Evolutionary conservation across 208 protist genomes (phyloP).

Genomic region (Tritrichomonas foetus): DNA sequence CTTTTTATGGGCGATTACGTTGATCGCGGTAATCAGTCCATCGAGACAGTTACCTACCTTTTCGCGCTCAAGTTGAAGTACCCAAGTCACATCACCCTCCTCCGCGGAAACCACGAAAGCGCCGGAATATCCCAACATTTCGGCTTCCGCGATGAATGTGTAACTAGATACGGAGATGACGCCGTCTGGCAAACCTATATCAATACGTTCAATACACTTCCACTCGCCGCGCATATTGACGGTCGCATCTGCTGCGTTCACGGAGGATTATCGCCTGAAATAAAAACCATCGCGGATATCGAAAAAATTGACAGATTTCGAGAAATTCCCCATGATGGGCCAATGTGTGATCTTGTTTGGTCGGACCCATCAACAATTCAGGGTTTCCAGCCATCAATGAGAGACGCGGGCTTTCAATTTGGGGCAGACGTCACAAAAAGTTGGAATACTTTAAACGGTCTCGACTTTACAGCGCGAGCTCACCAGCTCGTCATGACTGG

Average conservation of each 20-base stretch:
- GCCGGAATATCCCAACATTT: slow-evolving; percentile 45
- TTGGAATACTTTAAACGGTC: slow-evolving; percentile 95
- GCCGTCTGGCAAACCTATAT: slow-evolving; percentile 57
- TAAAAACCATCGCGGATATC: slow-evolving; percentile 69
- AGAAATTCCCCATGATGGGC: slow-evolving; percentile 64
- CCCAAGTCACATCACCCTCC: slow-evolving; percentile 48
- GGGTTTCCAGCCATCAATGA: slow-evolving; percentile 90
- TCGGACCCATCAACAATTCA: slow-evolving; percentile 61
- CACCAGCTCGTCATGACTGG: slow-evolving; percentile 67
- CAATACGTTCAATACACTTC: slow-evolving; percentile 75
- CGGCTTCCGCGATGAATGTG: slow-evolving; percentile 49
- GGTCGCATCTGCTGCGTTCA: slow-evolving; percentile 79
- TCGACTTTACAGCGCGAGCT: slow-evolving; percentile 79
- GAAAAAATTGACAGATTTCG: not conserved
- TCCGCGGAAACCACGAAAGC: slow-evolving; percentile 57
- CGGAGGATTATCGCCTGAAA: slow-evolving; percentile 69
- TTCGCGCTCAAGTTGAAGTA: slow-evolving; percentile 47
- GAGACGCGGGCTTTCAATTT: slow-evolving; percentile 78
- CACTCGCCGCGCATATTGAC: slow-evolving; percentile 73
- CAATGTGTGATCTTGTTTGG: slow-evolving; percentile 69
- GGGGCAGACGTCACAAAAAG: slow-evolving; percentile 91
- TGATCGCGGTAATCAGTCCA: slow-evolving; percentile 49
- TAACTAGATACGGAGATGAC: slow-evolving; percentile 52
- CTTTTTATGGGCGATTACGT: slow-evolving; percentile 52
- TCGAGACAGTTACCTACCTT: slow-evolving; percentile 49